phyloP scores from a whole-genome alignment of 2,329 filamentous ascomycete genomes.

The Scedosporium aurantiacum region DNA sequence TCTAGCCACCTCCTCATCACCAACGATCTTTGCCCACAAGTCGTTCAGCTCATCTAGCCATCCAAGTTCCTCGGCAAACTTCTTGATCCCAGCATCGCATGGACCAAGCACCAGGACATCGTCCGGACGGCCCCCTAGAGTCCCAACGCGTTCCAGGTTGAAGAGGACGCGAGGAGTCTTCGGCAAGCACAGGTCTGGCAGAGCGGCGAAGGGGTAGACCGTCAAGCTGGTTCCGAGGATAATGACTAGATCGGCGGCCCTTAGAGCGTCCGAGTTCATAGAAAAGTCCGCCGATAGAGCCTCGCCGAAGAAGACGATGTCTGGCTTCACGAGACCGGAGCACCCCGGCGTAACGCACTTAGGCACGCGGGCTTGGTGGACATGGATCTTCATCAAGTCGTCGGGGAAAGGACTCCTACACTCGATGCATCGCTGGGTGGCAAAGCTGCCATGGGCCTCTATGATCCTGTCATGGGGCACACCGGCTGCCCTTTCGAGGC shows the following conservation, averaged over 20 bases:
- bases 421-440: slow-evolving; percentile 81
- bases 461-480: slow-evolving; percentile 72
- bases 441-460: slow-evolving; percentile 93
- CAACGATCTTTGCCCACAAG: slow-evolving; percentile 59
- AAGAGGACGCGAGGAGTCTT: slow-evolving; percentile 69
- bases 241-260: slow-evolving; percentile 64
- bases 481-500: slow-evolving; percentile 77
- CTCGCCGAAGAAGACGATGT: slow-evolving; percentile 92
- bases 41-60: slow-evolving; percentile 77
- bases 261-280: slow-evolving; percentile 31
- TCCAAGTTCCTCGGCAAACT: slow-evolving; percentile 67
- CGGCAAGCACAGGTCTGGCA: slow-evolving; percentile 54
- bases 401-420: slow-evolving; percentile 65
- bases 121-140: slow-evolving; percentile 63
- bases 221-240: slow-evolving; percentile 81
- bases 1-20: slow-evolving; percentile 44
- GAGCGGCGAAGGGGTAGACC: slow-evolving; percentile 79
- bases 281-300: slow-evolving; percentile 34
- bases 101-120: slow-evolving; percentile 77
- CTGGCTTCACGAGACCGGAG: slow-evolving; percentile 75
- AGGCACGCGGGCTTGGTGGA: slow-evolving; percentile 59
- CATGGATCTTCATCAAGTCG: slow-evolving; percentile 59
- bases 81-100: slow-evolving; percentile 72
- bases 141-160: slow-evolving; percentile 75
- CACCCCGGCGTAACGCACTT: slow-evolving; percentile 53